Base-by-base conservation (phyloP, 257 asterid genomes). In the Penstemon eatonii region DNA sequence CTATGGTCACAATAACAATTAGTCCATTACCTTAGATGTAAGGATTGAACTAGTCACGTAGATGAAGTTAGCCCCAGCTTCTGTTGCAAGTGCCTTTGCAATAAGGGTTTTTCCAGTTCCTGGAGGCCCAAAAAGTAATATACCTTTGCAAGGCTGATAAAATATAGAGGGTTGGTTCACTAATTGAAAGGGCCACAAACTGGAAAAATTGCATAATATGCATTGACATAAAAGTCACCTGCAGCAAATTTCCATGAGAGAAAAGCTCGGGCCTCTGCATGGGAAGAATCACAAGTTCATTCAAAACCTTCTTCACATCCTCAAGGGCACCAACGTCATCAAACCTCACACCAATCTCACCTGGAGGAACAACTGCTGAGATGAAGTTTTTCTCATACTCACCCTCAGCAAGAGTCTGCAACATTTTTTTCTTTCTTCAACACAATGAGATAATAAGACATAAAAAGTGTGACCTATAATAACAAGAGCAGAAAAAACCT, bases 71-170 rank as follows among this genome's bases (percentile, higher is more conserved):
- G 97, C 99, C 67, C 97, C 96, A 18, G 99, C 96, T 78, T 94
- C 99, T 5, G 99, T 94, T 61, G 99, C 99, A 71, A 91, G 96
- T 0, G 99, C 99, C 78, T 94, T 94, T 5, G 97, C 99, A 64
- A 94, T 79, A 75, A 94, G 99, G 57, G 99, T 94, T 82, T 94
- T 94, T 60, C 99, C 99, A 51, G 99, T 94, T 69, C 99, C 99
- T 37, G 99, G 99, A 64, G 99, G 99, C 9, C 99, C 99, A 76
- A 94, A 91, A 53, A 94, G 97, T 77, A 94, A 82, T 72, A 94
- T 85, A 37, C 99, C 99, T 83, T 94, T 94, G 95, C 99, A 94
- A 75, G 99, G 99, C 99, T 94, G 90, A 78, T 10, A 46, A 67
- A 52, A 38, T 3, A 39, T 51, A 42, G 37, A 5, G 52, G 33